A percentile compares a stretch with the other conserved stretches of the same genome.
Evolutionary conservation across 73 alveolate species (phyloP).

Genomic region (Blepharisma japonicum): DNA sequence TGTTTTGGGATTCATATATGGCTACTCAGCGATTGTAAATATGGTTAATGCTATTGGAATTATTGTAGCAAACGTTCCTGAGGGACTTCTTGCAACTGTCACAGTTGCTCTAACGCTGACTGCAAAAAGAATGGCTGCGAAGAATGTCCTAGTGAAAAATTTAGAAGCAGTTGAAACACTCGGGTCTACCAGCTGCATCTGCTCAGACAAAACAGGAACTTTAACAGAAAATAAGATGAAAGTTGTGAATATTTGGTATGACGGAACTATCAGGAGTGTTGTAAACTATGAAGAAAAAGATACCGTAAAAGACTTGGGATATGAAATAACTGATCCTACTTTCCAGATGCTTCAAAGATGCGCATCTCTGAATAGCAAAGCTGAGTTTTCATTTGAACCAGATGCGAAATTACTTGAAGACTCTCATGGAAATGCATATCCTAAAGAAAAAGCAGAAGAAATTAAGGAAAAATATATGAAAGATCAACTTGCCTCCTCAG

Average conservation of each 20-base stretch:
- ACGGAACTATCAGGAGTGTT: neutral
- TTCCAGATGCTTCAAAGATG: conserved; percentile 30
- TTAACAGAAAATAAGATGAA: conserved; percentile 81
- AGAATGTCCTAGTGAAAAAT: conserved; percentile 70
- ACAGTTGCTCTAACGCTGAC: conserved; percentile 63
- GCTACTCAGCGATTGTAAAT: conserved; percentile 44
- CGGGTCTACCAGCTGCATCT: conserved; percentile 84
- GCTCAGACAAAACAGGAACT: conserved; percentile 90
- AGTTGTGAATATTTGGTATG: conserved; percentile 51
- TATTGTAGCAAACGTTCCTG: conserved; percentile 51
- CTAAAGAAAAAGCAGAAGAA: neutral
- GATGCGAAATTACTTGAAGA: neutral
- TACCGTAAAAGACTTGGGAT: neutral
- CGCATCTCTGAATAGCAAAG: conserved; percentile 32
- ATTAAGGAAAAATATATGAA: conserved; percentile 25
- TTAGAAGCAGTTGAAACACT: conserved; percentile 78
- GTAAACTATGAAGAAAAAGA: neutral
- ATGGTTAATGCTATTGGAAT: conserved; percentile 39
- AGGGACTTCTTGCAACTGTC: conserved; percentile 56
- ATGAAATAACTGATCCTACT: conserved; percentile 25
- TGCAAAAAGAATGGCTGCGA: conserved; percentile 55
- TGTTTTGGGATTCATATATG: conserved; percentile 50
- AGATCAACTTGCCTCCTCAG: neutral
- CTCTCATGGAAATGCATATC: neutral
- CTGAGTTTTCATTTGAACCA: conserved; percentile 29